Percentiles rank a stretch among this genome's conserved stretches.
phyloP scores from a whole-genome alignment of 306 rosid species.

The Hylodesmum podocarpum region DNA sequence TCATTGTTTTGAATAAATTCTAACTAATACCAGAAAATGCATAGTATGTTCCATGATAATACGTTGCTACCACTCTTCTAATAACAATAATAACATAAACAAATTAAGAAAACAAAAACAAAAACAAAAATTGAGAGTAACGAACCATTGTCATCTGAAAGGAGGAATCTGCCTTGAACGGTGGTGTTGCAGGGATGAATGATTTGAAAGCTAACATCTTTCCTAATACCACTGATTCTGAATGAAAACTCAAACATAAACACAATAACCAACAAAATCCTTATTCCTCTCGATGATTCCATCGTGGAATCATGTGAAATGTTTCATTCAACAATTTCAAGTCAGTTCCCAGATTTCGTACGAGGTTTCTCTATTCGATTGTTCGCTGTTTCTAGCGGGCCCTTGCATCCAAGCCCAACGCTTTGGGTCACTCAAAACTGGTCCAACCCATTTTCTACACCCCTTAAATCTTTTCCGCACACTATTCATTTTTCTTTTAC shows the following conservation, averaged over 20 bases:
- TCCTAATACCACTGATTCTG: slow-evolving; percentile 43
- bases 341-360: not conserved
- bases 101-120: not conserved
- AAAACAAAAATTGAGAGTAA: not conserved
- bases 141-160: slow-evolving; percentile 72
- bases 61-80: too few species aligned
- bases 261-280: not conserved
- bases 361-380: not conserved
- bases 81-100: not conserved
- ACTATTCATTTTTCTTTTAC: too few species aligned
- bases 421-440: not conserved
- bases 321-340: not conserved
- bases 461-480: not conserved
- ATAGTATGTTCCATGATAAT: too few species aligned
- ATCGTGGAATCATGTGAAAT: slow-evolving; percentile 1
- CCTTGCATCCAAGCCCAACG: not conserved
- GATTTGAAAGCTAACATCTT: slow-evolving; percentile 54
- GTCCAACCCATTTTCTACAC: not conserved
- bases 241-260: slow-evolving; percentile 13
- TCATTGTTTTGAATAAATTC: too few species aligned
- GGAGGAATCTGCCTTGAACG: slow-evolving; percentile 81
- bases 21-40: too few species aligned
- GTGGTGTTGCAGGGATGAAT: slow-evolving; percentile 60
- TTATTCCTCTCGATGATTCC: not conserved
- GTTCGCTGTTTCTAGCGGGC: not conserved